Conservation (phyloP, 2,329 filamentous ascomycete genomes). For the Fusarium sp. region DNA sequence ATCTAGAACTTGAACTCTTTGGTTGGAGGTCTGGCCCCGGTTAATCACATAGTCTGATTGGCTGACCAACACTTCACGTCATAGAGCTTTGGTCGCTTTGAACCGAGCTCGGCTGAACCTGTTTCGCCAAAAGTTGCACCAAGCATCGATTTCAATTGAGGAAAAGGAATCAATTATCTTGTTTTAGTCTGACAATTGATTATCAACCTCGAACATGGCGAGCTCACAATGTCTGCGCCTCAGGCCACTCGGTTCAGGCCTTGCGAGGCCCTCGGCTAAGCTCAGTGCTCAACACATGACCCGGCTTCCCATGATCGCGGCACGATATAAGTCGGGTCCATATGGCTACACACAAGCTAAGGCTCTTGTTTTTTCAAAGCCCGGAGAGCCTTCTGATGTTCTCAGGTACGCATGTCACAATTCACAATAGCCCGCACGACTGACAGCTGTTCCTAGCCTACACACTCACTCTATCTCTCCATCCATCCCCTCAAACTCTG, state of each 20-base stretch:
- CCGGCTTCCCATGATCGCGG: slow-evolving; percentile 41
- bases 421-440: not conserved
- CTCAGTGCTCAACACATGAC: slow-evolving; percentile 25
- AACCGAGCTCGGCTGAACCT: slow-evolving; percentile 24
- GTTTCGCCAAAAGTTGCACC: slow-evolving; percentile 11
- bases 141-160: slow-evolving; percentile 1
- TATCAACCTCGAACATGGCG: slow-evolving; percentile 33
- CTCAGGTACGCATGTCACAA: slow-evolving; percentile 60
- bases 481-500: slow-evolving; percentile 68
- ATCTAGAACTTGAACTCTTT: slow-evolving; percentile 1
- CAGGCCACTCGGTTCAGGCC: slow-evolving; percentile 36
- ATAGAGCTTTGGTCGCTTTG: slow-evolving; percentile 24
- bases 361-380: slow-evolving; percentile 79
- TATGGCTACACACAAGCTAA: slow-evolving; percentile 90
- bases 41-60: slow-evolving; percentile 32
- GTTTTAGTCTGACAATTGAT: not conserved
- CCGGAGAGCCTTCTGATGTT: slow-evolving; percentile 80
- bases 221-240: slow-evolving; percentile 38
- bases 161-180: not conserved
- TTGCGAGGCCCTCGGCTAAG: slow-evolving; percentile 37
- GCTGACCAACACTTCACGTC: slow-evolving; percentile 15
- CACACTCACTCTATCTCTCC: slow-evolving; percentile 83
- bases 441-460: slow-evolving; percentile 56
- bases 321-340: slow-evolving; percentile 66
- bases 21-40: not conserved